Evolutionary conservation across 2,329 filamentous ascomycete genomes (phyloP), one percentile per base, ranked within the genome.

Genomic region (Apiospora phragmitis): DNA sequence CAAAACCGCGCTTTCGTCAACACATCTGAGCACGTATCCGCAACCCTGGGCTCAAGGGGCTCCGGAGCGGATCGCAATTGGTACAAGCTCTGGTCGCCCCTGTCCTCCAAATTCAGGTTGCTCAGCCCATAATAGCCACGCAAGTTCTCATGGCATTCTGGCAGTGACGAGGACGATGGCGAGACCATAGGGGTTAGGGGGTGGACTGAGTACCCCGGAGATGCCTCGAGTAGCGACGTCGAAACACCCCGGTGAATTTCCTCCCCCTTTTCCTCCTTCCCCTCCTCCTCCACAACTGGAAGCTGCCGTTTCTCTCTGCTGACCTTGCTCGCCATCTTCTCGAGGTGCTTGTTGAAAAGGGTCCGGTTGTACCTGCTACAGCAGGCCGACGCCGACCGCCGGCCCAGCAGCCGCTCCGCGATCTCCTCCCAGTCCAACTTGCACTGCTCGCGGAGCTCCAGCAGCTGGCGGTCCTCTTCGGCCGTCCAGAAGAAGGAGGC

Each of bases 341-440:
- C 65, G 1, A 45, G n/a, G 12, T 67, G 65, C 42, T 35, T 62
- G 29, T 62, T 62, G 55, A 62, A 62, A 1, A 62, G 55, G 18
- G 55, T 62, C 0, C 65, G 65, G 21, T 68, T 41, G 21, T 55
- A 68, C 45, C 43, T 32, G 24, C 45, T 38, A 26, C 67, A 49
- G 45, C 67, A 68, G 5, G 67, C 67, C n/a, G 67, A 38, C 14
- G 43, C 67, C 26, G 43, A 49, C 7, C 67, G 67, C 11, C 45
- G 43, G n/a, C 67, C 21, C 43, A 41, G 24, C 26, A 68, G n/a
- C 8, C 67, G 67, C 45, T 55, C 45, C 43, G 43, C 67, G 45
- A 68, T 68, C 43, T 68, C 67, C 43, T 68, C 67, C 67, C 67
- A 68, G n/a, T 68, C 67, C 45, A 68, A 4, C 2, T 42, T 51